These are phyloP conservation scores for Aspergillus uvarum DNA, from an alignment of 2,329 filamentous ascomycete species.

Conservation along the genomic window DNA sequence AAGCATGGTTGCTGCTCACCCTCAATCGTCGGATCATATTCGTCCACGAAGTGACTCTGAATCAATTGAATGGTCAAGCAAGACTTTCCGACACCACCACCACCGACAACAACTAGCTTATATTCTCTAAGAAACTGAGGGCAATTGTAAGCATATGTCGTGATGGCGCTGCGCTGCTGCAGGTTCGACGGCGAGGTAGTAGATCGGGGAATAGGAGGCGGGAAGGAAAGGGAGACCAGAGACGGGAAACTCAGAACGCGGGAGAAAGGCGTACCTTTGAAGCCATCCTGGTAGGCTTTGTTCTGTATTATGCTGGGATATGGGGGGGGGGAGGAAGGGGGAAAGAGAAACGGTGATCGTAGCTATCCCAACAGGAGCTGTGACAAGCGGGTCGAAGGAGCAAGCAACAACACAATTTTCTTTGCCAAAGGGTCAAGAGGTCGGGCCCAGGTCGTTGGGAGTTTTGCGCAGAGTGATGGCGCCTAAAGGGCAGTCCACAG, in stretches of 20 bases:
- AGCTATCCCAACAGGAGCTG: constrained; percentile 24
- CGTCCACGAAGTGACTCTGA: constrained; percentile 96
- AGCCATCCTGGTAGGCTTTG: constrained; percentile 27
- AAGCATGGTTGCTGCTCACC: constrained; percentile 50
- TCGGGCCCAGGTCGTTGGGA: constrained; percentile 29
- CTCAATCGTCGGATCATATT: constrained; percentile 99
- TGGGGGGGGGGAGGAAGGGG: constrained; percentile 6
- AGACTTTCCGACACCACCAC: constrained; percentile 97
- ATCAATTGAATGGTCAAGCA: constrained; percentile 97
- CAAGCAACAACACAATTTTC: constrained; percentile 27
- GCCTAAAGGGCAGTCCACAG: constrained; percentile 27
- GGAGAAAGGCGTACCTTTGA: constrained; percentile 28
- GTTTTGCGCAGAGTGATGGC: constrained; percentile 25
- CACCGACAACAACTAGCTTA: constrained; percentile 94
- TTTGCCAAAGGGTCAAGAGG: constrained; percentile 28
- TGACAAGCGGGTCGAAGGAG: constrained; percentile 24
- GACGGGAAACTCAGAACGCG: not conserved
- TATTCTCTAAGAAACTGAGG: constrained; percentile 81
- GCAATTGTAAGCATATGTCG: constrained; percentile 23
- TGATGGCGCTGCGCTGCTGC: not conserved
- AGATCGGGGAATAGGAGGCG: constrained; percentile 11
- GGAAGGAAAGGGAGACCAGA: constrained; percentile 5
- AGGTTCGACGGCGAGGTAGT: constrained; percentile 2
- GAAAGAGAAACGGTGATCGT: constrained; percentile 19
- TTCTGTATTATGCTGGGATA: constrained; percentile 10